These are phyloP conservation scores for Alternaria viburni DNA, from an alignment of 2,329 filamentous ascomycete species.

Conservation along the genomic window DNA sequence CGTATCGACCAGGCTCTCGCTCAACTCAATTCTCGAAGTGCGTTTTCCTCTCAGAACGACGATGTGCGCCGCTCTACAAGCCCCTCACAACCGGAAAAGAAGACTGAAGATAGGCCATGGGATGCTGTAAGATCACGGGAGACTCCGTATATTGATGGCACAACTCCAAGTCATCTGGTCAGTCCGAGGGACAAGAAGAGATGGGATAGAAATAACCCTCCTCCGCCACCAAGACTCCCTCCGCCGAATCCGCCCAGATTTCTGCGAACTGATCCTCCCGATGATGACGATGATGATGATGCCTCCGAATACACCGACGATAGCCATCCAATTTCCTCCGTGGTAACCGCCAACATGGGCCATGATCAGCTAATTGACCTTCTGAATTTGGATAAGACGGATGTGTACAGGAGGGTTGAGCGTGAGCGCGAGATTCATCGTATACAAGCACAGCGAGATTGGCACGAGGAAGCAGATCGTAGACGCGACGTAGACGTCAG, in stretches of 20 bases:
- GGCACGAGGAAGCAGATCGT: background rate
- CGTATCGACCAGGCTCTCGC: background rate
- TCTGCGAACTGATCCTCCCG: background rate
- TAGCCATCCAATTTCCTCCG: background rate
- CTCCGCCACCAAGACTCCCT: background rate
- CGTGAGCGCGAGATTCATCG: background rate
- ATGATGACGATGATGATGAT: background rate
- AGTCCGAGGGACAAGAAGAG: conserved; percentile 1
- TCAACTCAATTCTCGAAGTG: background rate
- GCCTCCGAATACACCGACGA: background rate
- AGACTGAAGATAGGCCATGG: background rate
- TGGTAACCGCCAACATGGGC: background rate
- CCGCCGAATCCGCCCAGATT: background rate
- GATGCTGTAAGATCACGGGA: background rate
- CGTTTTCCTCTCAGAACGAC: background rate
- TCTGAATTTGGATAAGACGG: background rate
- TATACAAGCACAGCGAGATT: background rate
- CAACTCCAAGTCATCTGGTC: background rate
- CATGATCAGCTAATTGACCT: background rate
- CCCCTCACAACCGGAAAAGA: background rate
- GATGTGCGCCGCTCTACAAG: background rate
- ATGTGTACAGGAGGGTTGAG: conserved; percentile 2
- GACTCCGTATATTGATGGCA: background rate
- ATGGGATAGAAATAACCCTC: background rate
- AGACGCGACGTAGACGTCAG: background rate